A percentile compares a stretch with the other conserved stretches of the same genome.
Evolutionary conservation across 768 basidiomycete genomes (phyloP).

Genomic region (Fomitopsis pulvina): DNA sequence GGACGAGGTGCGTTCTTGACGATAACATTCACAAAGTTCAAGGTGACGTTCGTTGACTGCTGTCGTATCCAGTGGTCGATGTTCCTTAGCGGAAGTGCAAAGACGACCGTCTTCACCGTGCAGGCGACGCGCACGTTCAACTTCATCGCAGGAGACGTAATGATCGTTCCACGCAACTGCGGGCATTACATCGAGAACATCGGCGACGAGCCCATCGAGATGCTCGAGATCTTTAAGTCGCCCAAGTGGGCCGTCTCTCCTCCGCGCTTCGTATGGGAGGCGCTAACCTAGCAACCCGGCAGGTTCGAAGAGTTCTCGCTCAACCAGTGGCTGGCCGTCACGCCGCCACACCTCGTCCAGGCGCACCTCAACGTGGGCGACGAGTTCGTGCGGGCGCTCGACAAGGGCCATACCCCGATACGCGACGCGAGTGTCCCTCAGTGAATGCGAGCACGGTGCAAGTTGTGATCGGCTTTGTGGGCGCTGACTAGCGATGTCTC

Average conservation of each 20-base stretch:
- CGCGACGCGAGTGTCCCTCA: not conserved
- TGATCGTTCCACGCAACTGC: constrained; percentile 1
- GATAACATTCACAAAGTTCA: not conserved
- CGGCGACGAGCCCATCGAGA: constrained; percentile 31
- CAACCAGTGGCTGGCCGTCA: constrained; percentile 52
- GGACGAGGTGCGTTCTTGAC: constrained; percentile 2
- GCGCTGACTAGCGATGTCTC: too few relatives aligned
- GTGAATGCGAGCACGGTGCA: not conserved
- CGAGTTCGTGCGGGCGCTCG: constrained; percentile 39
- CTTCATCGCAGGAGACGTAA: constrained; percentile 18
- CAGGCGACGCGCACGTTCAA: constrained; percentile 53
- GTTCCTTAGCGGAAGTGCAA: constrained; percentile 33
- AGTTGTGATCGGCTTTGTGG: too few relatives aligned
- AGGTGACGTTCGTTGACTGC: not conserved
- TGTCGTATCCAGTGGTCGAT: not conserved
- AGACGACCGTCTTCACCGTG: constrained; percentile 52
- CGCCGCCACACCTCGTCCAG: constrained; percentile 52
- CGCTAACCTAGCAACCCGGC: constrained; percentile 8
- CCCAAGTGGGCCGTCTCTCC: constrained; percentile 11
- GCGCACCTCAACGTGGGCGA: constrained; percentile 51
- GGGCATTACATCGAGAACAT: constrained; percentile 37
- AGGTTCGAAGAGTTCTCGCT: constrained; percentile 26
- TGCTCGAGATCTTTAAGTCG: constrained; percentile 35
- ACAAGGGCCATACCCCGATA: not conserved
- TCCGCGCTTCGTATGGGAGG: not conserved